phyloP scores from a whole-genome alignment of 1,284 basidiomycete genomes.

The Cutaneotrichosporon curvatum region DNA sequence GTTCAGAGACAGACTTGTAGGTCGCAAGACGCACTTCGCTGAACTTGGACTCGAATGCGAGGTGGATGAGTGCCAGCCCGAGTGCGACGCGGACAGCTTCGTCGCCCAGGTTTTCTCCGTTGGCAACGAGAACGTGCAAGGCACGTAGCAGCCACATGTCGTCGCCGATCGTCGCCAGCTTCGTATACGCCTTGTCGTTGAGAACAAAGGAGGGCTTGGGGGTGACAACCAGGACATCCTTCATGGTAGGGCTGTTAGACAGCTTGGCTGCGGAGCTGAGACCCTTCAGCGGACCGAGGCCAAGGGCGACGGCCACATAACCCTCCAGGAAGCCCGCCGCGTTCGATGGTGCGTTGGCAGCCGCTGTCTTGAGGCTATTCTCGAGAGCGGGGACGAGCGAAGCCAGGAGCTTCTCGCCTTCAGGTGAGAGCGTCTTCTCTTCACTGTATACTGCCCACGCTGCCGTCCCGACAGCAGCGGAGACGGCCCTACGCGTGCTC shows the following conservation, averaged over 20 bases:
- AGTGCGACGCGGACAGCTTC: constrained; percentile 55
- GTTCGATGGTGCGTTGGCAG: constrained; percentile 53
- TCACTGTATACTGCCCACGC: constrained; percentile 46
- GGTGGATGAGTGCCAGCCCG: constrained; percentile 61
- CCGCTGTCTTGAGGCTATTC: constrained; percentile 54
- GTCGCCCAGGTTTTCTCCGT: constrained; percentile 54
- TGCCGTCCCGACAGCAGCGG: constrained; percentile 52
- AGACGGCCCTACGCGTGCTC: constrained; percentile 52
- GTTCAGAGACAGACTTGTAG: constrained; percentile 48
- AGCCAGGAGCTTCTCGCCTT: constrained; percentile 50
- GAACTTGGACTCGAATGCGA: constrained; percentile 56
- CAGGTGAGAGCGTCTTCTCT: constrained; percentile 45
- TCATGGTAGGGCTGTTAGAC: constrained; percentile 34
- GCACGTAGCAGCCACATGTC: constrained; percentile 73
- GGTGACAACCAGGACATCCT: constrained; percentile 41
- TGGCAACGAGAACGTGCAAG: constrained; percentile 52
- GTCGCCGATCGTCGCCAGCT: constrained; percentile 59
- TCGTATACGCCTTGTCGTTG: constrained; percentile 78
- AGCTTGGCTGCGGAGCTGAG: constrained; percentile 24
- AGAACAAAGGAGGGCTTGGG: constrained; percentile 76
- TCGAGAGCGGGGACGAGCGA: constrained; percentile 60
- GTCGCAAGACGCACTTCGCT: constrained; percentile 54
- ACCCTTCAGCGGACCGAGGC: constrained; percentile 56
- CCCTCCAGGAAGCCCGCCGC: constrained; percentile 69
- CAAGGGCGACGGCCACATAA: constrained; percentile 64